Base-by-base conservation (phyloP, 805 yeast genomes). In the Zygoascus flipseniorum region DNA sequence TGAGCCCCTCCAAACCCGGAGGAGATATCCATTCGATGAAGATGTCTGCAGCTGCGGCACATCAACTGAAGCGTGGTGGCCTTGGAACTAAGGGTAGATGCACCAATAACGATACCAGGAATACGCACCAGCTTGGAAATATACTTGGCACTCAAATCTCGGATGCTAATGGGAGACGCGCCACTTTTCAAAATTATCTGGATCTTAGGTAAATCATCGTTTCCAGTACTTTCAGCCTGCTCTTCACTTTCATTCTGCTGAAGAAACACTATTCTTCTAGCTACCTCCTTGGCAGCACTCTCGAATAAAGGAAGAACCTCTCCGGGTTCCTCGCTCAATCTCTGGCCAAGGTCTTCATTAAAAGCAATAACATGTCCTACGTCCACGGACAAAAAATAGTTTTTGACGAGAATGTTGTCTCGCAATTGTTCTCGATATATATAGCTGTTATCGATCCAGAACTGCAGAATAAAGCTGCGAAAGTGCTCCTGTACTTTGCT, bases 91-190 rank as follows among this genome's bases (percentile, higher is more conserved):
- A 93, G 76, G 31, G 95, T 90, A 2, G 96, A 86, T 1, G 97
- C 86, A 50, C 95, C 85, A 54, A 93, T 92, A 61, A 93, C 79
- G 62, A 93, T 93, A 31, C 99, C 99, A 19, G 96, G 86, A 45
- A 93, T 80, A 53, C 96, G 77, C 37, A 93, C 92, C 52, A 93
- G 85, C 67, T 89, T 87, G 26, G 97, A 82, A 56, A 93, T 89
- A 66, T 88, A 88, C 48, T 85, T 87, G 1, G 97, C 84, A 66
- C 86, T 92, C 54, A 93, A 74, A 53, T 88, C 82, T 66, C 99
- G 79, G 54, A 93, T 81, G 0, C 92, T 76, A 2, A 84, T 76
- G 54, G 81, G 80, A 54, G 81, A 80, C 14, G 95, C 85, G 52
- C 82, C 81, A 11, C 95, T 84, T 57, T 77, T 77, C 52, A 92